Evolutionary conservation across 805 yeast species (phyloP).

Genomic region (Barnettozyma populi): DNA sequence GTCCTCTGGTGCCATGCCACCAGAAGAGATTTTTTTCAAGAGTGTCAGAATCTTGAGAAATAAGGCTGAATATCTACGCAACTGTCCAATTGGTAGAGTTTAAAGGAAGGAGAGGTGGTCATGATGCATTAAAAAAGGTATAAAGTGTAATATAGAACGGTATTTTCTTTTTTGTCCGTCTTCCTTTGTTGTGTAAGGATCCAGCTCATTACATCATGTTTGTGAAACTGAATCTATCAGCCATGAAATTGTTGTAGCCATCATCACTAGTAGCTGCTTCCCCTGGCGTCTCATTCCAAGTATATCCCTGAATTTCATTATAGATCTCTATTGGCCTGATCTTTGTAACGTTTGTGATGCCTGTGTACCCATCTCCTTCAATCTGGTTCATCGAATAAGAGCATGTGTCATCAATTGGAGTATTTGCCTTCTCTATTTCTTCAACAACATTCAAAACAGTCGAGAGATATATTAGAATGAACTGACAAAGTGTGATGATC

Average conservation of each 20-base stretch:
- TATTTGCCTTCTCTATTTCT: conserved; percentile 23
- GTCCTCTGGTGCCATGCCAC: conserved; percentile 94
- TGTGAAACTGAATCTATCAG: conserved; percentile 10
- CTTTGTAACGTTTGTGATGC: conserved; percentile 31
- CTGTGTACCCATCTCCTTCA: conserved; percentile 41
- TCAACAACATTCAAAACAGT: conserved; percentile 28
- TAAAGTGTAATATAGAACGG: not conserved
- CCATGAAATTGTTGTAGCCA: conserved; percentile 2
- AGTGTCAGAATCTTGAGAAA: conserved; percentile 79
- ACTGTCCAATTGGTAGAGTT: conserved; percentile 65
- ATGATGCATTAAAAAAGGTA: conserved; percentile 2
- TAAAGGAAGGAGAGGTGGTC: not conserved
- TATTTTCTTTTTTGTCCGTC: not conserved
- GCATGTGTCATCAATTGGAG: conserved; percentile 23
- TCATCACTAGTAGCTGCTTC: conserved; percentile 1
- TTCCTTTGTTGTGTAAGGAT: not conserved
- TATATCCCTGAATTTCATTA: conserved; percentile 13
- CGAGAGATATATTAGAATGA: conserved; percentile 26
- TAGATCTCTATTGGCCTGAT: conserved; percentile 30
- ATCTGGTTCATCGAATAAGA: conserved; percentile 16
- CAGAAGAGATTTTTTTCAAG: conserved; percentile 92
- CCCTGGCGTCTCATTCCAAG: not conserved
- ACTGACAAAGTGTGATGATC: conserved; percentile 27
- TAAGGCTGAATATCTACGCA: conserved; percentile 75
- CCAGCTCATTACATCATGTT: not conserved